phyloP scores from a whole-genome alignment of 1,139 yeast species.

The Taphrina wiesneri region DNA sequence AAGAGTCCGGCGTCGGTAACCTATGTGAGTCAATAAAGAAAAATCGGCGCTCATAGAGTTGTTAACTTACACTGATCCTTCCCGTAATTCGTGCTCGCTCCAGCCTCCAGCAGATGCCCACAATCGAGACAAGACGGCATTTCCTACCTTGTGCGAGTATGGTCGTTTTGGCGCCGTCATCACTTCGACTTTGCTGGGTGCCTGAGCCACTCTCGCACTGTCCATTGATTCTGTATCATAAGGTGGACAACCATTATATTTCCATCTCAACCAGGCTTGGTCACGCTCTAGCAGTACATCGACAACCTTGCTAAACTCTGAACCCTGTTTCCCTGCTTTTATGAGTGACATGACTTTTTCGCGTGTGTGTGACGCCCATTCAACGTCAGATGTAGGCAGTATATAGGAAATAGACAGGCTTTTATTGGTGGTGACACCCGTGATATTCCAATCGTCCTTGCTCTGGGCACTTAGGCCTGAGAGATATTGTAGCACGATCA shows the following conservation, averaged over 20 bases:
- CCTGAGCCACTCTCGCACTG: slow-evolving; percentile 37
- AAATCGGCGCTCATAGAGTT: neutral
- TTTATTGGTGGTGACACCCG: slow-evolving; percentile 41
- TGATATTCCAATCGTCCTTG: slow-evolving; percentile 38
- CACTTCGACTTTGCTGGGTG: slow-evolving; percentile 41
- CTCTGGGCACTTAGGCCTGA: slow-evolving; percentile 40
- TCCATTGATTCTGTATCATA: slow-evolving; percentile 21
- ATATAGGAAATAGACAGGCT: slow-evolving; percentile 42
- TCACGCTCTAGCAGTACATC: slow-evolving; percentile 43
- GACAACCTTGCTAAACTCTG: slow-evolving; percentile 41
- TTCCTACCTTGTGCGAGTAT: slow-evolving; percentile 46
- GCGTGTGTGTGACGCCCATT: slow-evolving; percentile 40
- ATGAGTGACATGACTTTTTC: slow-evolving; percentile 35
- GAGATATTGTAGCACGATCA: slow-evolving; percentile 45
- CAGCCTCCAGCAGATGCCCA: slow-evolving; percentile 42
- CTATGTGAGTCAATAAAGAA: neutral
- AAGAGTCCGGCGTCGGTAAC: slow-evolving; percentile 2
- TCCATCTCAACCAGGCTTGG: slow-evolving; percentile 47
- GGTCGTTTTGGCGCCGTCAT: slow-evolving; percentile 30
- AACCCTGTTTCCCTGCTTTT: slow-evolving; percentile 36
- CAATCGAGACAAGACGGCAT: slow-evolving; percentile 45
- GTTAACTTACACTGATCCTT: neutral
- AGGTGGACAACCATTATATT: slow-evolving; percentile 44
- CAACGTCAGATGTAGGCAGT: slow-evolving; percentile 40
- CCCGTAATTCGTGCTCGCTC: neutral